Evolutionary conservation across 495 filamentous ascomycete species (phyloP).

Genomic region (Annulohypoxylon nitens): DNA sequence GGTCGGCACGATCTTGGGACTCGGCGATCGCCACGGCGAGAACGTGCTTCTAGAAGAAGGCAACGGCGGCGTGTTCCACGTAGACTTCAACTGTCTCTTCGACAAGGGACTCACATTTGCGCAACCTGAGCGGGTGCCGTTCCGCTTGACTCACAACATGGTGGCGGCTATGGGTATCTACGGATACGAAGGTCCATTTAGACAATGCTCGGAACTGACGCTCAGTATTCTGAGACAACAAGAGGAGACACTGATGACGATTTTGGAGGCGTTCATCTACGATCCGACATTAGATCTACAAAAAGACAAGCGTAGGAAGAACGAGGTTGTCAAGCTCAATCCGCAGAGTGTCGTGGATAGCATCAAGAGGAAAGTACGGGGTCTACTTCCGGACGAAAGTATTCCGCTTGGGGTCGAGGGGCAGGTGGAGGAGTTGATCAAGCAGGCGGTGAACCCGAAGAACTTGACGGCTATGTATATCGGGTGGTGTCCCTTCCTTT

Average conservation of each 20-base stretch:
- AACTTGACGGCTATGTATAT: slow-evolving; percentile 95
- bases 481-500: slow-evolving; percentile 97
- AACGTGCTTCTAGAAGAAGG: slow-evolving; percentile 96
- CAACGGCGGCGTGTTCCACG: slow-evolving; percentile 94
- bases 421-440: slow-evolving; percentile 92
- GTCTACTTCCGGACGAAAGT: slow-evolving; percentile 83
- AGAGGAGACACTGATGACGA: slow-evolving; percentile 95
- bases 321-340: slow-evolving; percentile 77
- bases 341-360: slow-evolving; percentile 91
- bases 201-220: slow-evolving; percentile 89
- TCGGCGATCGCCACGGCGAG: slow-evolving; percentile 98
- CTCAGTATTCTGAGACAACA: slow-evolving; percentile 86
- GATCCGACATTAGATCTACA: slow-evolving; percentile 97
- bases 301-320: slow-evolving; percentile 74
- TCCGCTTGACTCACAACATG: slow-evolving; percentile 99
- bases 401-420: slow-evolving; percentile 95
- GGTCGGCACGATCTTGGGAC: slow-evolving; percentile 91
- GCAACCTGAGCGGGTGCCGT: slow-evolving; percentile 95
- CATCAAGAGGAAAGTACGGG: slow-evolving; percentile 87
- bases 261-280: slow-evolving; percentile 95
- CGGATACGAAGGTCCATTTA: slow-evolving; percentile 92
- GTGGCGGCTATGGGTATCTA: slow-evolving; percentile 94
- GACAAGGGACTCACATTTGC: slow-evolving; percentile 98
- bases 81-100: slow-evolving; percentile 99
- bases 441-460: slow-evolving; percentile 80